Percentiles rank a stretch among this genome's conserved stretches.
Conservation (phyloP, 768 basidiomycete genomes). For the Psilocybe sp. region DNA sequence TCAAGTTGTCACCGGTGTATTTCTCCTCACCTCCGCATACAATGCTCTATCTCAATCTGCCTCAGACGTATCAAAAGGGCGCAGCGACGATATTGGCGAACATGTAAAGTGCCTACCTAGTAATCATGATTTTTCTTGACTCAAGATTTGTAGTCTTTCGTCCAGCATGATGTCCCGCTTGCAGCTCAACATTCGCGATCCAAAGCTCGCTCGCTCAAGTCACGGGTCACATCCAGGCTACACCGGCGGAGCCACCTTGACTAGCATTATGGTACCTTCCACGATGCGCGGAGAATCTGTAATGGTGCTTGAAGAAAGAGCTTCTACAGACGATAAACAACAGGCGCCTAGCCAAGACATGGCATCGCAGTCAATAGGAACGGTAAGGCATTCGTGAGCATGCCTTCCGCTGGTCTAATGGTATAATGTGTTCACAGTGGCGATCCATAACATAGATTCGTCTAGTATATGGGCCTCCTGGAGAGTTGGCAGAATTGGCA, state of each 20-base stretch:
- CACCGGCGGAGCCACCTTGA: background rate
- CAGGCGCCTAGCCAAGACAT: too few species aligned
- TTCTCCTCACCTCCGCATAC: background rate
- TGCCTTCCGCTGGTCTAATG: too few species aligned
- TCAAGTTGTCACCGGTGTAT: constrained; percentile 5
- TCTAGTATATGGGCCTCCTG: too few species aligned
- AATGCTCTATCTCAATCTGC: background rate
- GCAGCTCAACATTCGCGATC: constrained; percentile 21
- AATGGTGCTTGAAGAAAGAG: too few species aligned
- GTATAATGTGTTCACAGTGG: too few species aligned
- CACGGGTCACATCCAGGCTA: background rate
- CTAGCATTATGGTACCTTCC: background rate
- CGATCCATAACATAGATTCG: too few species aligned
- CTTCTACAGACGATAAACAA: too few species aligned
- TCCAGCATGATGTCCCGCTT: constrained; percentile 18
- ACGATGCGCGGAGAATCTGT: background rate
- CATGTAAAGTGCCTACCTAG: constrained; percentile 15
- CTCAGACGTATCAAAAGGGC: constrained; percentile 15
- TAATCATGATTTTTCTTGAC: background rate
- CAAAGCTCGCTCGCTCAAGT: constrained; percentile 12
- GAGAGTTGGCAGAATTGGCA: too few species aligned
- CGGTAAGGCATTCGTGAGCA: too few species aligned
- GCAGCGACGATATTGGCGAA: constrained; percentile 25
- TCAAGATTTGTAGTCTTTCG: constrained; percentile 11
- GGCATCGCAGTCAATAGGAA: too few species aligned